Conservation (phyloP, 164 flowering plant genomes). For the Vitis rotundifolia region DNA sequence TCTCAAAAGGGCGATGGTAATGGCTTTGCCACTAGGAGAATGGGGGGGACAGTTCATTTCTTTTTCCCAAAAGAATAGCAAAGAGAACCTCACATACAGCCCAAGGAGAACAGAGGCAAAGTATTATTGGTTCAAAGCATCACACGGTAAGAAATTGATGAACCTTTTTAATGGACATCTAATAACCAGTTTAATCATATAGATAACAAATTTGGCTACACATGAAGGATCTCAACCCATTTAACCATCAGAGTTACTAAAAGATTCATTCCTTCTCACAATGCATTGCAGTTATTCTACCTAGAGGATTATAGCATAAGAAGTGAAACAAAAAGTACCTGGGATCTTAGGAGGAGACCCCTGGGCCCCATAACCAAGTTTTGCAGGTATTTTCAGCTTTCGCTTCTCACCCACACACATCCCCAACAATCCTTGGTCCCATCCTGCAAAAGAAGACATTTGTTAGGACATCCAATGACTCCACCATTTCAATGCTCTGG, state of each 20-base stretch:
- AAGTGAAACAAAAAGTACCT: neutral
- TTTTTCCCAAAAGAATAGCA: too few relatives aligned
- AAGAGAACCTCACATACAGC: too few relatives aligned
- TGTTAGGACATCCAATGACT: neutral
- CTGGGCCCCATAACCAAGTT: conserved; percentile 88
- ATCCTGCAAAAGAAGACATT: conserved; percentile 55
- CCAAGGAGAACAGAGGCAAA: too few relatives aligned
- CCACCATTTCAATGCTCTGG: neutral
- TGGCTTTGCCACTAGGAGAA: too few relatives aligned
- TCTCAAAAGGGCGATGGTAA: too few relatives aligned
- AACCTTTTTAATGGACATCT: too few relatives aligned
- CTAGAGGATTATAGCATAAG: neutral
- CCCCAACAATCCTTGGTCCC: conserved; percentile 95
- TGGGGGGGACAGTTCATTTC: too few relatives aligned
- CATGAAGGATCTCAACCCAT: neutral
- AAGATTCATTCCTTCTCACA: neutral
- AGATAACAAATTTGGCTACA: too few relatives aligned
- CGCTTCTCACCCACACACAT: conserved; percentile 91
- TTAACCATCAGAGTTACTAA: too few relatives aligned
- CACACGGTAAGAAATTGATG: too few relatives aligned
- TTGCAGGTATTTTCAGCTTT: conserved; percentile 91
- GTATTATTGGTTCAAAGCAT: too few relatives aligned
- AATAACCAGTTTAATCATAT: too few relatives aligned
- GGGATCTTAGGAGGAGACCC: conserved; percentile 93
- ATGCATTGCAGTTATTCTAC: neutral